Base-by-base conservation (phyloP, 257 asterid genomes). In the Ehretia macrophylla region DNA sequence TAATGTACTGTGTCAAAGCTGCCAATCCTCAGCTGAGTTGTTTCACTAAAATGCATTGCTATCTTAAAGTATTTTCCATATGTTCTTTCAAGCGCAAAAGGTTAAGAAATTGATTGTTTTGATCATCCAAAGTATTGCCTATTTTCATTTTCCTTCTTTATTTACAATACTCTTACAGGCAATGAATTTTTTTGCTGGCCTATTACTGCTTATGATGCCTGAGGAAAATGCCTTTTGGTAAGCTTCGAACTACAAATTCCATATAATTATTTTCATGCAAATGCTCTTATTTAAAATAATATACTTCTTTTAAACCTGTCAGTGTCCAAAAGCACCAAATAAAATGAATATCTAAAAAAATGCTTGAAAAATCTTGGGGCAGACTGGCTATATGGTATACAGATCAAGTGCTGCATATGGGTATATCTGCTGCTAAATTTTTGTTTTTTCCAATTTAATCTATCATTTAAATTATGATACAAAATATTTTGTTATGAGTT, bases 151-250 rank as follows among this genome's bases (percentile, higher is more conserved):
- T 47, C 16, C 22, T 32, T 48, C 19, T 17, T n/a, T 22, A n/a
- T 12, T 5, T 21, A 23, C 42, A 8, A 60, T 52, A 14, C 45
- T 62, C 59, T 67, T 82, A 63, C 93, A 90, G 97, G 97, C 95
- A 22, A 90, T 90, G 97, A 87, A 90, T 71, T 90, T 87, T 64
- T 90, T 87, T 75, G 97, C 96, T 68, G 97, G 97, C 68, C 69
- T 90, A 63, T 78, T 90, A 70, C 85, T 90, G 73, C 88, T 87
- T 65, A 87, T 90, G 93, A 85, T 90, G 97, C 96, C 97, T 0
- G 97, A 90, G 72, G 97, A 90, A 81, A 90, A 90, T 77, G 96
- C 97, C 39, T 90, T 90, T 75, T 90, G 97, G 97, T 90, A 74
- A 75, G 88, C 75, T 66, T 65, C 62, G 65, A 64, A 68, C 6